These are phyloP conservation scores for Corylus heterophylla DNA, from an alignment of 306 rosid species.

Conservation along the genomic window DNA sequence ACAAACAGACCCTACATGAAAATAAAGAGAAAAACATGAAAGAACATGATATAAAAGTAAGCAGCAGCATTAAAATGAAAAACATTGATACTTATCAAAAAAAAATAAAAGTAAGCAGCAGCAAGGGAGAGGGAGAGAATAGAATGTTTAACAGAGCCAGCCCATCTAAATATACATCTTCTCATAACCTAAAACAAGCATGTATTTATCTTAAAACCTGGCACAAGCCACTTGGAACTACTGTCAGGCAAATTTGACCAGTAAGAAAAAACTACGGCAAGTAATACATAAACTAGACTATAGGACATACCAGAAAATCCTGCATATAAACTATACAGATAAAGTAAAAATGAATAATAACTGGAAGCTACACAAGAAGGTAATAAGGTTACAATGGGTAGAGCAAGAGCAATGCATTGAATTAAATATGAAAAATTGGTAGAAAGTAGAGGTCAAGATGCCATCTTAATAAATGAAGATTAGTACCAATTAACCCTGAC, in stretches of 20 bases:
- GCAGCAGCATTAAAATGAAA: neutral
- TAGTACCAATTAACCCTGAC: neutral
- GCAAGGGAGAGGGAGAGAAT: neutral
- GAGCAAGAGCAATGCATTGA: neutral
- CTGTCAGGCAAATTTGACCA: neutral
- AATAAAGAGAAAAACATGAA: neutral
- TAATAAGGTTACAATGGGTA: neutral
- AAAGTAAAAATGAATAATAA: neutral
- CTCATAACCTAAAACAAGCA: neutral
- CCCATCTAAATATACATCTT: neutral
- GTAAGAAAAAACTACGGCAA: neutral
- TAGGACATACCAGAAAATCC: no score
- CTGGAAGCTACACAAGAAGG: neutral
- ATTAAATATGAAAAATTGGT: neutral
- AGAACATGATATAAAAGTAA: neutral
- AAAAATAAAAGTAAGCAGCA: neutral
- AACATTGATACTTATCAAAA: no score
- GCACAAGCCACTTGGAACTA: neutral
- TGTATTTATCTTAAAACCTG: neutral
- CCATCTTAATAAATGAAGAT: neutral
- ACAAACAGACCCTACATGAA: slow-evolving; percentile 3
- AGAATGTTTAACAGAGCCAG: neutral
- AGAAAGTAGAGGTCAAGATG: neutral
- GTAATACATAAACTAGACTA: neutral
- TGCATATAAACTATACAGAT: neutral